A percentile compares a stretch with the other conserved stretches of the same genome.
These are phyloP conservation scores for Acanthamoeba lenticulata DNA, from an alignment of 208 protist genomes.

Conservation along the genomic window DNA sequence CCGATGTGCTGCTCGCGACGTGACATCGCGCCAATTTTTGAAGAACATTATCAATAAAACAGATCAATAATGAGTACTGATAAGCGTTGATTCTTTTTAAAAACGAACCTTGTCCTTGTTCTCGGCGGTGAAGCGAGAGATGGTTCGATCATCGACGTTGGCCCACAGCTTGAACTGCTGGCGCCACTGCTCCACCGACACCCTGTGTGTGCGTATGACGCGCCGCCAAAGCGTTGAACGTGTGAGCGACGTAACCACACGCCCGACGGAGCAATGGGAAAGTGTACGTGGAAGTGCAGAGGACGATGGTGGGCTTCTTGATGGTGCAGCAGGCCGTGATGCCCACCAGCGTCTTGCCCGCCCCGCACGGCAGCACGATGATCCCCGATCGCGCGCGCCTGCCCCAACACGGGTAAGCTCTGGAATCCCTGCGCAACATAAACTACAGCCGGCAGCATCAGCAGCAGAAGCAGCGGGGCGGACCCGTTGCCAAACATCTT, in stretches of 20 bases:
- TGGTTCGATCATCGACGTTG: slow-evolving; percentile 86
- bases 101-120: slow-evolving; percentile 86
- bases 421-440: not conserved
- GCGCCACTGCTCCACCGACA: slow-evolving; percentile 97
- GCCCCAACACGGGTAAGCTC: not conserved
- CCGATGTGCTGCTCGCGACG: no score
- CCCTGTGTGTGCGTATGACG: slow-evolving; percentile 89
- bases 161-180: slow-evolving; percentile 94
- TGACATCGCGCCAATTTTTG: no score
- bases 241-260: slow-evolving; percentile 97
- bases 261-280: slow-evolving; percentile 99
- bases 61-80: no score
- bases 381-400: slow-evolving; percentile 92
- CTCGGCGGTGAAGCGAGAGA: slow-evolving; percentile 93
- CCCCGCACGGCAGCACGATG: slow-evolving; percentile 99
- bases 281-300: slow-evolving; percentile 68
- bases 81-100: no score
- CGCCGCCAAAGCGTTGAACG: slow-evolving; percentile 95
- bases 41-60: no score
- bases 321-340: slow-evolving; percentile 96
- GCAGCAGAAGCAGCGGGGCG: slow-evolving; percentile 41
- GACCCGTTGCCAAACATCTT: slow-evolving; percentile 91
- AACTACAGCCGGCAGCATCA: not conserved
- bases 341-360: slow-evolving; percentile 99
- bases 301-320: slow-evolving; percentile 90